Base-by-base conservation (phyloP, 441 rosid species). In the Croton laevigatus region DNA sequence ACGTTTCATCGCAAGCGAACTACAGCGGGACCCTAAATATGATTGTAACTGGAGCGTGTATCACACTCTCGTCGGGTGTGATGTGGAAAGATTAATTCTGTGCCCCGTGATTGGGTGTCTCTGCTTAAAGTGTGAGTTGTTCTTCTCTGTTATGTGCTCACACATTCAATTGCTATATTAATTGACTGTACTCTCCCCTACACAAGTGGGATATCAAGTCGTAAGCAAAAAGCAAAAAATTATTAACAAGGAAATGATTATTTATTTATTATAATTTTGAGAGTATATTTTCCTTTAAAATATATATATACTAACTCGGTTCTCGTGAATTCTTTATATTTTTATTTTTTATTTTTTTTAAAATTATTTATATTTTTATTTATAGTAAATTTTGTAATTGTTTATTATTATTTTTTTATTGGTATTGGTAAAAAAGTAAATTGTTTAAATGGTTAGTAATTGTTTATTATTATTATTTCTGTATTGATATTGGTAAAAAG, bases 61-160 rank as follows among this genome's bases (percentile, higher is more conserved):
- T 0, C 2, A 3, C 77, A 76, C 64, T 66, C 71, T 68, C 77
- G 27, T 4, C 3, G 3, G 10, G 9, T n/a, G 36, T 64, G 74
- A 78, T 59, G 82, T 70, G 76, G 78, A 54, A 40, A 68, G 69
- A 54, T 71, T 52, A 76, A 78, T 78, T 72, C 69, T 70, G 73
- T 22, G 63, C 70, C 68, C 79, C 72, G 75, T 73, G 73, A 82
- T 77, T 82, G 69, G 83, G 71, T 73, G 81, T 77, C 81, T 66
- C 75, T 73, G 77, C 69, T 49, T 54, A 49, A 65, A 65, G 59
- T 34, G 68, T 32, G 78, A 61, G 77, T 32, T 59, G 55, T 16
- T 73, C 10, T 48, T 23, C 40, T 66, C 32, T 76, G 44, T 51
- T 63, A 1, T 53, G 55, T 66, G 14, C 64, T 40, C 62, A 42